Conservation (phyloP, 73 alveolate species). For the Paramecium caudatum region DNA sequence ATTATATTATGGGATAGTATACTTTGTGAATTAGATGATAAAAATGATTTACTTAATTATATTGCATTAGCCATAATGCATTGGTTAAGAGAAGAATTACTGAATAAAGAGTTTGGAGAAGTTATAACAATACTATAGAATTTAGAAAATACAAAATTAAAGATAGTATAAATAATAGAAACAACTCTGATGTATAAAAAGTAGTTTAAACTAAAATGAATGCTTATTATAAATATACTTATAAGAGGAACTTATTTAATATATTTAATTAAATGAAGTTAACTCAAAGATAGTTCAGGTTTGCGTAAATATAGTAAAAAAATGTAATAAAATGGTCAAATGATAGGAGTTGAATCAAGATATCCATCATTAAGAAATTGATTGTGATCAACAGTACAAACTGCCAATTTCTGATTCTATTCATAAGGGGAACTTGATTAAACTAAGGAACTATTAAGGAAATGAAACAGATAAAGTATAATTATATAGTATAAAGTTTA, state of each 20-base stretch:
- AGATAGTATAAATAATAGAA: slow-evolving; percentile 1
- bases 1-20: slow-evolving; percentile 68
- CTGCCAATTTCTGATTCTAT: background rate
- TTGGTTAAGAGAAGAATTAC: slow-evolving; percentile 40
- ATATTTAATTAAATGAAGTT: background rate
- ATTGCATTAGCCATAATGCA: slow-evolving; percentile 37
- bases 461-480: background rate
- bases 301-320: background rate
- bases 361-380: background rate
- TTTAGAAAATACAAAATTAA: slow-evolving; percentile 30
- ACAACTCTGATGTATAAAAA: slow-evolving; percentile 49
- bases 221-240: background rate
- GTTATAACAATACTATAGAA: slow-evolving; percentile 26
- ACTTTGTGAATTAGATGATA: slow-evolving; percentile 60
- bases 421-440: too few species aligned
- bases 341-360: background rate
- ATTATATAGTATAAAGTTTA: too few species aligned
- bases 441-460: background rate
- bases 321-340: background rate
- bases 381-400: background rate
- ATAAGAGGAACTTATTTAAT: background rate
- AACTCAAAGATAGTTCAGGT: background rate
- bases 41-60: slow-evolving; percentile 42
- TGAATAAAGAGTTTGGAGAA: slow-evolving; percentile 60
- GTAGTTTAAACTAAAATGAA: slow-evolving; percentile 43